These are phyloP conservation scores for Tricholomella constricta DNA, from an alignment of 768 basidiomycete species.

Conservation along the genomic window DNA sequence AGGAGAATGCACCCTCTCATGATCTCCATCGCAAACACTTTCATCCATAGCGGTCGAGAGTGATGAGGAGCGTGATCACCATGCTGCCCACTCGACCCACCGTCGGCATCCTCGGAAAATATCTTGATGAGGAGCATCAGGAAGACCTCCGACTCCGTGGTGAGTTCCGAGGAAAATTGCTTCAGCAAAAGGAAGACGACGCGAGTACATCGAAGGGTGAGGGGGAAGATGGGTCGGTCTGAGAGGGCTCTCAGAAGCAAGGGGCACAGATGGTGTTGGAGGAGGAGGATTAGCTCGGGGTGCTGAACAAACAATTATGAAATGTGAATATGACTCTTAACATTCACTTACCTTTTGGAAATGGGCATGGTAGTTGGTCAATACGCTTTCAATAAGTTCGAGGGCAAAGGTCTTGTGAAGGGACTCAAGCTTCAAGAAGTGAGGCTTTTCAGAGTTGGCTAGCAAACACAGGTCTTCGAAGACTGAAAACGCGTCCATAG, in stretches of 20 bases:
- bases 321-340: neutral
- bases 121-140: constrained; percentile 70
- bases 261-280: constrained; percentile 88
- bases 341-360: constrained; percentile 67
- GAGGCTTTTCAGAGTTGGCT: constrained; percentile 77
- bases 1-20: constrained; percentile 67
- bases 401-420: constrained; percentile 93
- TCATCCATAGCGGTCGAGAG: constrained; percentile 77
- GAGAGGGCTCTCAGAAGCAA: constrained; percentile 85
- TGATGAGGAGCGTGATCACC: constrained; percentile 31
- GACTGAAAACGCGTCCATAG: constrained; percentile 82
- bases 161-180: constrained; percentile 81
- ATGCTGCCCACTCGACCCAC: too few species aligned
- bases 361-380: constrained; percentile 88
- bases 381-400: constrained; percentile 95
- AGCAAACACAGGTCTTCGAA: constrained; percentile 93
- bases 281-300: constrained; percentile 78
- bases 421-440: constrained; percentile 78
- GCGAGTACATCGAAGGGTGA: constrained; percentile 88
- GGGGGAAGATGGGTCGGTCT: constrained; percentile 80
- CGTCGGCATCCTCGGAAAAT: constrained; percentile 53
- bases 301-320: constrained; percentile 48
- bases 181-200: constrained; percentile 93
- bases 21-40: constrained; percentile 91
- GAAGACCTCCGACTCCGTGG: constrained; percentile 86